Evolutionary conservation across 2,329 filamentous ascomycete genomes (phyloP).

Genomic region (Sclerotinia subarctica): DNA sequence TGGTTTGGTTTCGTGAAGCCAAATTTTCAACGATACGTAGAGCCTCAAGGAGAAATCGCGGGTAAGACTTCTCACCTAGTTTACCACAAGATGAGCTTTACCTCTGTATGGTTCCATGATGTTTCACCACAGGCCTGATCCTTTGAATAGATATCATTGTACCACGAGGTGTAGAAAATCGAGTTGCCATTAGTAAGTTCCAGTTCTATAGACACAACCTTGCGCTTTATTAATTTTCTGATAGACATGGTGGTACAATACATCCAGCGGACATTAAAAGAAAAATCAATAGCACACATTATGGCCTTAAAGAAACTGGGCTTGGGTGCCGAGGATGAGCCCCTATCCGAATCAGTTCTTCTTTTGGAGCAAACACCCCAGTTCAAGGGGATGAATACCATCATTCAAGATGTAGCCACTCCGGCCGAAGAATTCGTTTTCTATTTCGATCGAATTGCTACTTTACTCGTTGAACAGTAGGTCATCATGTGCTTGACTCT

Average conservation of each 20-base stretch:
- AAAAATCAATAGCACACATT: slow-evolving; percentile 82
- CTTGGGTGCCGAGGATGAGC: slow-evolving; percentile 64
- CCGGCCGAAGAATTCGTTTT: slow-evolving; percentile 90
- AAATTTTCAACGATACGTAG: slow-evolving; percentile 91
- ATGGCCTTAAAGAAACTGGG: slow-evolving; percentile 75
- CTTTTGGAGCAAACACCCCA: slow-evolving; percentile 76
- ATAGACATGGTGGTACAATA: slow-evolving; percentile 89
- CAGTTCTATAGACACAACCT: slow-evolving; percentile 17
- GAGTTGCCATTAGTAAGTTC: slow-evolving; percentile 74
- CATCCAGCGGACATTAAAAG: slow-evolving; percentile 79
- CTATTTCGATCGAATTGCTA: slow-evolving; percentile 87
- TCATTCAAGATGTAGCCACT: slow-evolving; percentile 77
- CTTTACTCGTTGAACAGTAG: slow-evolving; percentile 77
- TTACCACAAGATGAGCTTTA: neutral
- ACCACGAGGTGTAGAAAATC: slow-evolving; percentile 90
- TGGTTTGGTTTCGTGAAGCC: slow-evolving; percentile 97
- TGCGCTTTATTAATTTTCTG: neutral
- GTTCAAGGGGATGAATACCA: slow-evolving; percentile 82
- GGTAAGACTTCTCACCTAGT: slow-evolving; percentile 48
- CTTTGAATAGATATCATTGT: slow-evolving; percentile 74
- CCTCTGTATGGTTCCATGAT: neutral
- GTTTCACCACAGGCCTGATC: neutral
- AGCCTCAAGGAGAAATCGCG: slow-evolving; percentile 84
- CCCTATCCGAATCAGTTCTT: slow-evolving; percentile 71
- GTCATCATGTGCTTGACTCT: slow-evolving; percentile 31